Conservation (phyloP, 2,329 filamentous ascomycete species). For the Chlorencoelia australis region DNA sequence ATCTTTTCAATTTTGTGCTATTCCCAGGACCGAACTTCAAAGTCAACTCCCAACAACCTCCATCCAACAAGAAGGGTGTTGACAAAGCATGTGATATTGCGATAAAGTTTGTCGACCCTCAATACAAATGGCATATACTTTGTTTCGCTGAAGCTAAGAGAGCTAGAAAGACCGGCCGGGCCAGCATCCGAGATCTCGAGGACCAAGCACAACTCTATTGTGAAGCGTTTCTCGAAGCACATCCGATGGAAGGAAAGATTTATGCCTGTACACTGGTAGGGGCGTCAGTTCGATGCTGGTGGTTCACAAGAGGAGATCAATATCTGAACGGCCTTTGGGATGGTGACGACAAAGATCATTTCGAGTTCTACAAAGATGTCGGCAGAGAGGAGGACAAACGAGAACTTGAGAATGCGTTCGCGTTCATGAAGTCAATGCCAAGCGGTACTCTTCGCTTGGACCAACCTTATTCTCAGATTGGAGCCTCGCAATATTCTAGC, state of each 20-base stretch:
- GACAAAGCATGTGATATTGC: slow-evolving; percentile 1
- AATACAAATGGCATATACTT: background rate
- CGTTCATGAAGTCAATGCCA: background rate
- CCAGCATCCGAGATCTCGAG: background rate
- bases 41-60: background rate
- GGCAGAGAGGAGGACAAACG: background rate
- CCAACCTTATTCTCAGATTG: background rate
- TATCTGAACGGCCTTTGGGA: background rate
- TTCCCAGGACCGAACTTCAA: background rate
- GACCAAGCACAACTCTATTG: background rate
- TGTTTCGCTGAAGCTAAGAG: background rate
- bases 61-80: background rate
- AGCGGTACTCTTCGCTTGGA: background rate
- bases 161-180: background rate
- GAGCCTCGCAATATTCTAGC: background rate
- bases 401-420: background rate
- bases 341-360: background rate
- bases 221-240: background rate
- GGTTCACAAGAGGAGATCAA: background rate
- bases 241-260: background rate
- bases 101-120: background rate
- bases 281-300: background rate
- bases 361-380: slow-evolving; percentile 1
- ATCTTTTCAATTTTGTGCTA: background rate
- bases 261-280: background rate